A percentile compares a stretch with the other conserved stretches of the same genome.
phyloP scores from a whole-genome alignment of 768 basidiomycete genomes.

The Mycena alexandri region DNA sequence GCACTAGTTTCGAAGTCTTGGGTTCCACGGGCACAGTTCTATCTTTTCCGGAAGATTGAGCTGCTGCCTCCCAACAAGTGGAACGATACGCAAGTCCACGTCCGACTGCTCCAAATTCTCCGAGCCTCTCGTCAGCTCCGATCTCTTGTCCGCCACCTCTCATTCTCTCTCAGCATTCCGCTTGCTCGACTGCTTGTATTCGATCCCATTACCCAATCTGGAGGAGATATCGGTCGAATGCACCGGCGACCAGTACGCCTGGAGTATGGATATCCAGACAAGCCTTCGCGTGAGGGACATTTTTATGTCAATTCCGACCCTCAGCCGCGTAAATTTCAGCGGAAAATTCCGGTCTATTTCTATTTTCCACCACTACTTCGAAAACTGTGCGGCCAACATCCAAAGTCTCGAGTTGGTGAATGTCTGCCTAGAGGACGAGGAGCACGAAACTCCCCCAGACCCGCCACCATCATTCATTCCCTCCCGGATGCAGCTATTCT shows the following conservation, averaged over 20 bases:
- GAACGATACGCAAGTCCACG: neutral
- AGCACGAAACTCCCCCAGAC: neutral
- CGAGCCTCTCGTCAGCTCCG: neutral
- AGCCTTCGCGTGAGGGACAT: neutral
- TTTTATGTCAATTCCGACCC: neutral
- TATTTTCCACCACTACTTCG: neutral
- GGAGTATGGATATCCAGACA: neutral
- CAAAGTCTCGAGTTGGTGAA: neutral
- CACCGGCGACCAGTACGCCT: neutral
- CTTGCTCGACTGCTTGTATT: neutral
- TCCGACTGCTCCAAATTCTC: neutral
- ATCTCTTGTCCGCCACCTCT: slow-evolving; percentile 5
- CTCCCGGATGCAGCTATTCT: neutral
- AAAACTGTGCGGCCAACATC: neutral
- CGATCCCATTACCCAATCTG: neutral
- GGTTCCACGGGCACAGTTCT: neutral
- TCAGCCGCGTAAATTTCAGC: neutral
- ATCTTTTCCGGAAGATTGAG: slow-evolving; percentile 6
- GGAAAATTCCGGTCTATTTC: neutral
- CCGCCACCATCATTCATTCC: neutral
- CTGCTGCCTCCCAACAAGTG: neutral
- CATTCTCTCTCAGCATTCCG: neutral
- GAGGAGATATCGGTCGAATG: neutral
- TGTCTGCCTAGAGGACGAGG: neutral
- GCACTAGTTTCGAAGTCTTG: slow-evolving; percentile 5